Evolutionary conservation across 768 basidiomycete genomes (phyloP).

Genomic region (Terana coerulea): DNA sequence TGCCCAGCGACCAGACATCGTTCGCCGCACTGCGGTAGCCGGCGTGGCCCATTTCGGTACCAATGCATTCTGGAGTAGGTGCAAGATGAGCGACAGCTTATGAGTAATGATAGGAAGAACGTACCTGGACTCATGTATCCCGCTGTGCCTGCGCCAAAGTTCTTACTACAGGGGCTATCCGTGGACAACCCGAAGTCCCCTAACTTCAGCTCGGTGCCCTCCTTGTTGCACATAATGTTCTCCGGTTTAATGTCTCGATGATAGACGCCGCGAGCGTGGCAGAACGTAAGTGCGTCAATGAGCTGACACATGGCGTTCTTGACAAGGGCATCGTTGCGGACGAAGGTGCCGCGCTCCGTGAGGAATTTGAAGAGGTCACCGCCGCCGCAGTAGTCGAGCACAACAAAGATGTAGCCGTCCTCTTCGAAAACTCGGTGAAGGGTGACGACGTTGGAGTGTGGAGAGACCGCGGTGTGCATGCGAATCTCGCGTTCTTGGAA

Average conservation of each 20-base stretch:
- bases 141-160: conserved; percentile 22
- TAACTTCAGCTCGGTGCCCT: conserved; percentile 36
- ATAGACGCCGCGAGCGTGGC: conserved; percentile 43
- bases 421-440: conserved; percentile 46
- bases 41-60: not conserved
- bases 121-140: conserved; percentile 26
- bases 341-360: conserved; percentile 29
- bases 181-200: conserved; percentile 39
- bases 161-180: conserved; percentile 11
- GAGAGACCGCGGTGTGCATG: conserved; percentile 47
- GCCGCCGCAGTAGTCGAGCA: conserved; percentile 38
- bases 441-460: conserved; percentile 61
- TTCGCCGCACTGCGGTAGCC: conserved; percentile 8
- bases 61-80: conserved; percentile 20
- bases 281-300: conserved; percentile 46
- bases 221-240: conserved; percentile 39
- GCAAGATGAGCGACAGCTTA: no score
- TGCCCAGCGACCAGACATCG: conserved; percentile 26
- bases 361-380: conserved; percentile 46
- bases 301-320: conserved; percentile 46
- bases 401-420: conserved; percentile 58
- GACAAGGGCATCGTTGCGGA: conserved; percentile 42
- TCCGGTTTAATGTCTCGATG: conserved; percentile 59
- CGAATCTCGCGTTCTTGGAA: conserved; percentile 63
- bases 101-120: conserved; percentile 2